Conservation (phyloP, 2,329 filamentous ascomycete genomes). For the Cladorrhinum sp. region DNA sequence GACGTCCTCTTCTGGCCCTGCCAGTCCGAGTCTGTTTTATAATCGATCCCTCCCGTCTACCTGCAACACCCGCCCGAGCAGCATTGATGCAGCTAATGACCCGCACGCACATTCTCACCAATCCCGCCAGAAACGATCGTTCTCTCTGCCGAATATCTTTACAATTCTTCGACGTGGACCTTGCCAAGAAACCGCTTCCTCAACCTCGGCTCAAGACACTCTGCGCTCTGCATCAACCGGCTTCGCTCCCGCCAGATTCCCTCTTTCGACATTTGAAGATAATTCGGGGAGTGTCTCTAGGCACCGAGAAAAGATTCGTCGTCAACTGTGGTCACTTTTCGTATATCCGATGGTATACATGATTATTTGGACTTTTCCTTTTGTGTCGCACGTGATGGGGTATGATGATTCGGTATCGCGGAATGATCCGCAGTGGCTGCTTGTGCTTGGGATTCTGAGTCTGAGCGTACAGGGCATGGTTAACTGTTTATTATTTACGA, state of each 20-base stretch:
- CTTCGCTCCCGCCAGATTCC: not conserved
- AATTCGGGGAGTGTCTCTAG: slow-evolving; percentile 28
- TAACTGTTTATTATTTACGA: slow-evolving; percentile 65
- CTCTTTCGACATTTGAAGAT: not conserved
- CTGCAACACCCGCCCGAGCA: not conserved
- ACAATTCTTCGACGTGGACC: slow-evolving; percentile 24
- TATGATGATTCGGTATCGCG: slow-evolving; percentile 42
- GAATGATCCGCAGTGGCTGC: slow-evolving; percentile 54
- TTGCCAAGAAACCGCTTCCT: not conserved
- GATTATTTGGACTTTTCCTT: slow-evolving; percentile 69
- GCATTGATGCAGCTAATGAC: not conserved
- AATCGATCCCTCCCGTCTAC: slow-evolving; percentile 11
- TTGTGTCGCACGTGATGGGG: slow-evolving; percentile 60
- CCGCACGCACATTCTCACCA: not conserved
- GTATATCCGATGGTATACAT: slow-evolving; percentile 74
- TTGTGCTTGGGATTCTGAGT: slow-evolving; percentile 53
- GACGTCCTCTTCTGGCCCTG: not conserved
- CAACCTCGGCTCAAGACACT: not conserved
- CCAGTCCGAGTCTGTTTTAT: slow-evolving; percentile 7
- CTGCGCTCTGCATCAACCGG: not conserved
- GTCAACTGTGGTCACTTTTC: slow-evolving; percentile 69
- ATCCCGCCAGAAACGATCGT: not conserved
- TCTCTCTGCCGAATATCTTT: slow-evolving; percentile 22
- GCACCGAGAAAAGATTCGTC: slow-evolving; percentile 56
- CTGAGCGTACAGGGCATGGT: slow-evolving; percentile 64